Conservation (phyloP, 2,329 filamentous ascomycete species). For the Aspergillus sp. region DNA sequence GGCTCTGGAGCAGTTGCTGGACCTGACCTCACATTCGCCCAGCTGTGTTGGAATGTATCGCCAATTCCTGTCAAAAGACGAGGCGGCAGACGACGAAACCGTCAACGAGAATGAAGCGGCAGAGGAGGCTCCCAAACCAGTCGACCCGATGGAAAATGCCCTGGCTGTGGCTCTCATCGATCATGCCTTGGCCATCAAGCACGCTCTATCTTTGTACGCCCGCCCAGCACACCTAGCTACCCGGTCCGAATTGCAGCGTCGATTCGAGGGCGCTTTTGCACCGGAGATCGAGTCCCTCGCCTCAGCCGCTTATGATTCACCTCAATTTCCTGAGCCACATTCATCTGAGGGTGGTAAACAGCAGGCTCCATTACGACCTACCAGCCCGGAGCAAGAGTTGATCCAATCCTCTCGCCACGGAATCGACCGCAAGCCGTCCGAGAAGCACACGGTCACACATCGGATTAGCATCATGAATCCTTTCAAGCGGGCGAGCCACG, state of each 20-base stretch:
- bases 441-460: conserved; percentile 30
- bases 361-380: conserved; percentile 17
- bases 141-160: conserved; percentile 59
- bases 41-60: conserved; percentile 72
- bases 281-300: conserved; percentile 56
- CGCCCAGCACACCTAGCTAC: conserved; percentile 46
- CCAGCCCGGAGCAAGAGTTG: conserved; percentile 28
- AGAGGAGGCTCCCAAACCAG: conserved; percentile 37
- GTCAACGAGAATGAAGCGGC: conserved; percentile 34
- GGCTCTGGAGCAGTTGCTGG: conserved; percentile 66
- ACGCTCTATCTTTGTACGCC: conserved; percentile 62
- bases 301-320: conserved; percentile 36
- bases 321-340: conserved; percentile 20
- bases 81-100: conserved; percentile 27
- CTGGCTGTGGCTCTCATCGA: conserved; percentile 80
- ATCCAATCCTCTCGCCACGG: conserved; percentile 23
- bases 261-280: conserved; percentile 41
- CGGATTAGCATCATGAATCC: conserved; percentile 36
- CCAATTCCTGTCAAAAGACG: conserved; percentile 53
- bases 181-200: conserved; percentile 78
- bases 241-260: conserved; percentile 28
- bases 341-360: conserved; percentile 13
- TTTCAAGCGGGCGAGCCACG: conserved; percentile 33
- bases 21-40: conserved; percentile 62
- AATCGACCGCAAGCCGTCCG: conserved; percentile 23